Percentiles rank a stretch among this genome's conserved stretches.
Conservation (phyloP, 768 basidiomycete species). For the Macrolepiota dolichaula region DNA sequence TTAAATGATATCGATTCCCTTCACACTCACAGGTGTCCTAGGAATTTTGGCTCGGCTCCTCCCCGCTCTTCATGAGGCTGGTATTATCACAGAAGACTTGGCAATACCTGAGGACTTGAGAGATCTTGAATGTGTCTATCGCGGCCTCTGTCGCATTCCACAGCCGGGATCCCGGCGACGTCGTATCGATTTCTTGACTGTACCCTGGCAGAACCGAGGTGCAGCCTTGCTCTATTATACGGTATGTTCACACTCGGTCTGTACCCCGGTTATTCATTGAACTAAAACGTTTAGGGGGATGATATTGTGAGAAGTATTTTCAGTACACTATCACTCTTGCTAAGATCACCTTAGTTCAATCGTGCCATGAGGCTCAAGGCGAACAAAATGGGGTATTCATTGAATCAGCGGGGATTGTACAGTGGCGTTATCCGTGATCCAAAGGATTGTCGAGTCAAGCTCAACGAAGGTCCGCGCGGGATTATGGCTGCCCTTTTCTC, state of each 20-base stretch:
- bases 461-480: conserved; percentile 45
- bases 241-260: conserved; percentile 34
- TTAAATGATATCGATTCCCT: conserved; percentile 1
- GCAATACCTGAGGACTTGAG: conserved; percentile 63
- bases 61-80: conserved; percentile 45
- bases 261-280: not conserved
- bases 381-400: conserved; percentile 70
- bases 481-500: not conserved
- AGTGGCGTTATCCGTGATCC: conserved; percentile 70
- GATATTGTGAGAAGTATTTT: conserved; percentile 58
- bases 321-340: not conserved
- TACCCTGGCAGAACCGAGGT: conserved; percentile 77
- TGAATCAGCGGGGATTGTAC: conserved; percentile 86
- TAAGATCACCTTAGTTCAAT: conserved; percentile 64
- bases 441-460: conserved; percentile 55
- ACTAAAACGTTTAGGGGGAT: conserved; percentile 55
- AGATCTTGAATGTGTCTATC: conserved; percentile 75
- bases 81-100: conserved; percentile 80
- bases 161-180: conserved; percentile 44
- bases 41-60: conserved; percentile 64
- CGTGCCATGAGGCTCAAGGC: conserved; percentile 86
- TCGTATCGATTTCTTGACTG: conserved; percentile 81
- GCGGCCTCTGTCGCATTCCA: conserved; percentile 70
- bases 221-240: conserved; percentile 93
- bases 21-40: conserved; percentile 22